Conservation (phyloP, 495 filamentous ascomycete genomes). For the Penicillium verhagenii region DNA sequence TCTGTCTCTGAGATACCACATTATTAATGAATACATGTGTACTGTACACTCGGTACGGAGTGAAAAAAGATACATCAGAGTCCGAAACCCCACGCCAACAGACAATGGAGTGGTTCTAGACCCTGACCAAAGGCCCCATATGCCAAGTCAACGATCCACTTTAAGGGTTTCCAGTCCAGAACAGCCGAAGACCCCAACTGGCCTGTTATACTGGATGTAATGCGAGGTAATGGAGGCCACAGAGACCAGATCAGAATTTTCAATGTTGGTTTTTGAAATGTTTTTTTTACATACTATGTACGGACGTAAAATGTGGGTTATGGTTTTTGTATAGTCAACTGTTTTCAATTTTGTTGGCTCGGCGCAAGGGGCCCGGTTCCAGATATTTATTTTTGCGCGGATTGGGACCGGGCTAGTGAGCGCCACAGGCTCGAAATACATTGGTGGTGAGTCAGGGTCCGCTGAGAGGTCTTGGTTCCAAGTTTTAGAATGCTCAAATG, state of each 20-base stretch:
- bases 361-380: not conserved
- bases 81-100: not conserved
- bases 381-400: not conserved
- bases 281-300: not conserved
- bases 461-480: not conserved
- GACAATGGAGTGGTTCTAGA: not conserved
- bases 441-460: conserved; percentile 5
- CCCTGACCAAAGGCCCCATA: not conserved
- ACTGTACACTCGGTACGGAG: too few species aligned
- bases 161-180: not conserved
- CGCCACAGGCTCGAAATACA: conserved; percentile 2
- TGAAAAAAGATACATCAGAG: not conserved
- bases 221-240: not conserved
- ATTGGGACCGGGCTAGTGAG: not conserved
- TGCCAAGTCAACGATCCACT: not conserved
- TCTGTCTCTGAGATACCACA: not conserved
- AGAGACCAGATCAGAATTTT: not conserved
- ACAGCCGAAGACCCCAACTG: not conserved
- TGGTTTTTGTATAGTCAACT: not conserved
- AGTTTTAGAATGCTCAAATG: too few species aligned
- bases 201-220: not conserved
- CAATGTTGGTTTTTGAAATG: not conserved
- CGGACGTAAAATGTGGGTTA: too few species aligned
- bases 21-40: too few species aligned
- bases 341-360: not conserved